A percentile compares a stretch with the other conserved stretches of the same genome.
Evolutionary conservation across 192 early-diverging fungal species (phyloP).

Genomic region (Endogone sp.): DNA sequence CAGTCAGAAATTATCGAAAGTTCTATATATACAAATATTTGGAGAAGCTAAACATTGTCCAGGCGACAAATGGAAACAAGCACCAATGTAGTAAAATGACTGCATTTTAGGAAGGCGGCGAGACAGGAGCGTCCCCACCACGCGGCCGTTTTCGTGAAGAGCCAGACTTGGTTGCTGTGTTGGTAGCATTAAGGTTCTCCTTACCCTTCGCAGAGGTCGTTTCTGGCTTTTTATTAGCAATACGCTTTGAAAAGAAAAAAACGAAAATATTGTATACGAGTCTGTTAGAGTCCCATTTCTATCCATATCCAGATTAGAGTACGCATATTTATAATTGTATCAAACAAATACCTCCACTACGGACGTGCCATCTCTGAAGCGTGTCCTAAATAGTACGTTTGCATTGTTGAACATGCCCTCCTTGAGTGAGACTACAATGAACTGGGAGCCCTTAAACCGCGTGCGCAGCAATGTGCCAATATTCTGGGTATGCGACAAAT

Average conservation of each 20-base stretch:
- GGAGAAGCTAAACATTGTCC: no score
- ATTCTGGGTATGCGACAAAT: constrained; percentile 97
- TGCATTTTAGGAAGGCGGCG: background rate
- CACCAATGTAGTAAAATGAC: no score
- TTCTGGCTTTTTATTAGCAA: background rate
- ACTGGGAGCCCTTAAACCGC: constrained; percentile 94
- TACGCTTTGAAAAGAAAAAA: background rate
- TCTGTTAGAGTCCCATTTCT: no score
- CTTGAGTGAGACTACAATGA: constrained; percentile 97
- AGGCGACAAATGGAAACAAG: no score
- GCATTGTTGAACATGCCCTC: constrained; percentile 99
- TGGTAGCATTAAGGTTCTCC: background rate
- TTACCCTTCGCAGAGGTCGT: background rate
- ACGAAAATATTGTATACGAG: background rate
- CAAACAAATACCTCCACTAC: constrained; percentile 68
- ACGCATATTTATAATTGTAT: background rate
- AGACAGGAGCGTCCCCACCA: background rate
- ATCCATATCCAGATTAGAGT: background rate
- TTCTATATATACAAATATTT: no score
- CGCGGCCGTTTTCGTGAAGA: background rate
- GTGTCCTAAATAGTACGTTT: constrained; percentile 90
- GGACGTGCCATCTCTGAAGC: constrained; percentile 93
- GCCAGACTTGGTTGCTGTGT: background rate
- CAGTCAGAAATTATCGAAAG: no score
- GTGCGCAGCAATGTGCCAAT: constrained; percentile 92